phyloP scores from a whole-genome alignment of 2,329 filamentous ascomycete genomes.

The Trichophyton schoenleinii region DNA sequence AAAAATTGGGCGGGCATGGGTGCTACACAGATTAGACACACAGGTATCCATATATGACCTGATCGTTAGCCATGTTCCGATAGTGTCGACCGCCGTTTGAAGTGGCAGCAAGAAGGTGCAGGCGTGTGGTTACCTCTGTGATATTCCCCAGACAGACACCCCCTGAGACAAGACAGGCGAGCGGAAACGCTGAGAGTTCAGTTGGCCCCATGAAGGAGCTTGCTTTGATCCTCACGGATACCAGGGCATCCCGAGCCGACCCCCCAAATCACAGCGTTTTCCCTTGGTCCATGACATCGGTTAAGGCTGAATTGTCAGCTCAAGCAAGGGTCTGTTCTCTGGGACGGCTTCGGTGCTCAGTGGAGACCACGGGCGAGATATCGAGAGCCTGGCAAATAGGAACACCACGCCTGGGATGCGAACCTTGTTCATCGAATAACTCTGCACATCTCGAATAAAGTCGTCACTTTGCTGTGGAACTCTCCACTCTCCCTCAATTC shows the following conservation, averaged over 20 bases:
- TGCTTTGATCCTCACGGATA: neutral
- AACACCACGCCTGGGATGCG: neutral
- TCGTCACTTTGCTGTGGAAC: neutral
- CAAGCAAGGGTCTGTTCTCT: neutral
- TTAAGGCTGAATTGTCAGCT: neutral
- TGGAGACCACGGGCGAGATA: neutral
- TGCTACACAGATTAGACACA: neutral
- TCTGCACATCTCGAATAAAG: neutral
- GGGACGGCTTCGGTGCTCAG: neutral
- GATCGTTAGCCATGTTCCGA: neutral
- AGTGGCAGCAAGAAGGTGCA: no score
- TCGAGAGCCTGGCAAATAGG: neutral
- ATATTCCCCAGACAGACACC: no score
- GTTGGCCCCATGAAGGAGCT: neutral
- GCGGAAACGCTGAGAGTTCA: neutral
- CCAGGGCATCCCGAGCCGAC: neutral
- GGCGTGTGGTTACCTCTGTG: no score
- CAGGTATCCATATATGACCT: neutral
- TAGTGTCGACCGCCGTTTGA: neutral
- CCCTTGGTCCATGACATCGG: neutral
- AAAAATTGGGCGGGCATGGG: conserved; percentile 1
- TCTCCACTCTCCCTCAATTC: neutral
- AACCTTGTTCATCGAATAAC: neutral
- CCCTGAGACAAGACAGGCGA: neutral
- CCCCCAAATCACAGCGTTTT: neutral